These are phyloP conservation scores for Yamadazyma dushanensis DNA, from an alignment of 1,139 yeast species.

Conservation along the genomic window DNA sequence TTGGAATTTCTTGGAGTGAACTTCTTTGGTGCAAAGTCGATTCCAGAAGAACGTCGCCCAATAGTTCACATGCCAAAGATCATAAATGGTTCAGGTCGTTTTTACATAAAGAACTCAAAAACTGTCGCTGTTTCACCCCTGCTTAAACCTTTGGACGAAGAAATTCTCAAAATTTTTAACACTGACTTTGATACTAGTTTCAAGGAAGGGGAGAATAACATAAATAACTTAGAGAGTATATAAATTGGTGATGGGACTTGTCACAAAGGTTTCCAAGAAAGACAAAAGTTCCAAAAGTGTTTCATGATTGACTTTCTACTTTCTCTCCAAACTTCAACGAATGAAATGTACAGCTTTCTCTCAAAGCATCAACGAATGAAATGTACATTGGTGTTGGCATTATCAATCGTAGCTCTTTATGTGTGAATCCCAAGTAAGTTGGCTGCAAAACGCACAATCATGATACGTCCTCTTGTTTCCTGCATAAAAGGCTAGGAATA, in stretches of 20 bases:
- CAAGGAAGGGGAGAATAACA: neutral
- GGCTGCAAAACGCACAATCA: too few relatives aligned
- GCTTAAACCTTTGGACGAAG: neutral
- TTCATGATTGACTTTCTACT: too few relatives aligned
- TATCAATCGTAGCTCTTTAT: too few relatives aligned
- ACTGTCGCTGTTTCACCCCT: neutral
- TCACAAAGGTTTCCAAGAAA: too few relatives aligned
- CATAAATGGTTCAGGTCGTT: neutral
- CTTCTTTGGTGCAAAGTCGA: neutral
- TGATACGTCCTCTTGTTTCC: too few relatives aligned
- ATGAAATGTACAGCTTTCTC: too few relatives aligned
- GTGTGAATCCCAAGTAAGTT: too few relatives aligned
- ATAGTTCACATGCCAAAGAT: slow-evolving; percentile 3
- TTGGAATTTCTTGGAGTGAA: slow-evolving; percentile 6
- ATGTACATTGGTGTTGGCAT: too few relatives aligned
- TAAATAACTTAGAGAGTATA: neutral
- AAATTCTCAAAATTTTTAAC: neutral
- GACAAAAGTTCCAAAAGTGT: too few relatives aligned
- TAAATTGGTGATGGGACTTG: neutral
- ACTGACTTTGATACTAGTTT: neutral
- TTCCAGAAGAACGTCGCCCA: neutral
- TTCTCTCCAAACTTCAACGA: too few relatives aligned
- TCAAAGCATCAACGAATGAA: too few relatives aligned
- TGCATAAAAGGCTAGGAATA: too few relatives aligned
- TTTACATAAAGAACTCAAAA: neutral